Base-by-base conservation (phyloP, 305 asterid species). In the Fraxinus platypoda region DNA sequence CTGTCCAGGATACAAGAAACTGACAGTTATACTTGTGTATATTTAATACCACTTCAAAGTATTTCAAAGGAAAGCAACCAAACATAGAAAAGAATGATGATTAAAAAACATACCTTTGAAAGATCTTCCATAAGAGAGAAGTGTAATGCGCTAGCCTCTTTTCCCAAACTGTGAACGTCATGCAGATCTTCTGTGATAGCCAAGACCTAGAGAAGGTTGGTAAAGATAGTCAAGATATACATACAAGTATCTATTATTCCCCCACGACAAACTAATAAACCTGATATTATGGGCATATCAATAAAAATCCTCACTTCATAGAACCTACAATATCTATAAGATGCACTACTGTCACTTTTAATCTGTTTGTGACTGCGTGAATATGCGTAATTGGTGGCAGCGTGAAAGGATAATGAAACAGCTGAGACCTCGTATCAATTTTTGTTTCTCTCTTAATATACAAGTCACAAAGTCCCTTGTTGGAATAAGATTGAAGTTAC, bases 161-260 rank as follows among this genome's bases (percentile, higher is more conserved):
- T 95, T 64, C 97, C 99, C 92, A 93, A 85, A 83, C 90, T 87
- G 90, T 93, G 97, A 87, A 95, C 94, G 86, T 97, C 99, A 77
- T 91, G 97, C 82, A 97, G 88, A 84, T 91, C 98, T 92, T 92
- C 99, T 78, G 98, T 97, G 90, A 97, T 94, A 54, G 98, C 98
- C 92, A 97, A 86, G 82, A 97, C 98, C 99, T 97, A 88, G 79
- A 80, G 76, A 81, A 72, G 74, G 77, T 81, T 80, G 82, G 80
- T 76, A 79, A 81, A 46, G 81, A 78, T 17, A 34, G 49, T 72
- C 76, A 72, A 72, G 26, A 34, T 17, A n/a, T 34, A 31, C 2
- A 31, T 6, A 70, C 41, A 31, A 31, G 75, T 30, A 70, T 8
- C 33, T 62, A 23, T 25, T 62, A 62, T 25, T 3, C 31, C 72